Conservation (phyloP, 352 stramenopile species). For the Pythium aristosporum region DNA sequence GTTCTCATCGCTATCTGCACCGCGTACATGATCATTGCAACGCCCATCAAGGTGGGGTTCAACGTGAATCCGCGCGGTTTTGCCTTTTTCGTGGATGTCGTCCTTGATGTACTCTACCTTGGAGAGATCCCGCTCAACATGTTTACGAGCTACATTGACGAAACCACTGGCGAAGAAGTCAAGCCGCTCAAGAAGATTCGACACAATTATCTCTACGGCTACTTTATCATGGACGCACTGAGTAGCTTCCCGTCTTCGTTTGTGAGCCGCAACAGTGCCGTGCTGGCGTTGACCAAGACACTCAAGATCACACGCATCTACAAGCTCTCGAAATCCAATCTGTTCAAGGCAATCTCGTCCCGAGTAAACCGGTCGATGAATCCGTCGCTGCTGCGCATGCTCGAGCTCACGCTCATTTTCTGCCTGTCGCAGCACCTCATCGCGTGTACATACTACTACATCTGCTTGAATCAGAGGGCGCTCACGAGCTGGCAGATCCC, state of each 20-base stretch:
- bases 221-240: slow-evolving; percentile 51
- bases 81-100: slow-evolving; percentile 40
- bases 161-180: slow-evolving; percentile 58
- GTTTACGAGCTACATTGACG: slow-evolving; percentile 66
- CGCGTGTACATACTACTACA: slow-evolving; percentile 69
- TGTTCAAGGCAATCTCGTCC: slow-evolving; percentile 46
- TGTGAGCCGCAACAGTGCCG: slow-evolving; percentile 28
- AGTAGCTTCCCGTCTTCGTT: slow-evolving; percentile 56
- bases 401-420: slow-evolving; percentile 69
- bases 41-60: slow-evolving; percentile 58
- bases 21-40: slow-evolving; percentile 54
- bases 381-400: slow-evolving; percentile 63
- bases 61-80: slow-evolving; percentile 31
- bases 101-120: slow-evolving; percentile 59
- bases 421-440: slow-evolving; percentile 75
- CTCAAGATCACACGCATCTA: slow-evolving; percentile 56
- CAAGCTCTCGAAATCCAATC: slow-evolving; percentile 50
- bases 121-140: slow-evolving; percentile 60
- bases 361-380: slow-evolving; percentile 70
- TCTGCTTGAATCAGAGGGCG: slow-evolving; percentile 38
- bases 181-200: slow-evolving; percentile 56
- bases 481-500: slow-evolving; percentile 48
- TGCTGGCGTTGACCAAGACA: slow-evolving; percentile 50
- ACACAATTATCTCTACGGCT: slow-evolving; percentile 52
- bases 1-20: slow-evolving; percentile 51